These are phyloP conservation scores for Glycine tomentella DNA, from an alignment of 306 rosid species.

Conservation along the genomic window DNA sequence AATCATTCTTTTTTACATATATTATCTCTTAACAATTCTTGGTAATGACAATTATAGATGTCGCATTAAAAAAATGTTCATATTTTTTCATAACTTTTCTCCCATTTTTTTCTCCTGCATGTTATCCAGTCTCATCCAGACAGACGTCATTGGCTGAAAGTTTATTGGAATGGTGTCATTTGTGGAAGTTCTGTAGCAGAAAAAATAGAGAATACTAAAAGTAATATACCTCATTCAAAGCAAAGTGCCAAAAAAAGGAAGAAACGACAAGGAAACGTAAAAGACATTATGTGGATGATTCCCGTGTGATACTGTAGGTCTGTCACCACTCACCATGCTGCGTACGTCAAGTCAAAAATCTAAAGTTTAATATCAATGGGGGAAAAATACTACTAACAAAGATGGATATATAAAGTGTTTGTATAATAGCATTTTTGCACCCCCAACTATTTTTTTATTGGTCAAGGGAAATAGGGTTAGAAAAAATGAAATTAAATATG, in stretches of 20 bases:
- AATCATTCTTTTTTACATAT: not conserved
- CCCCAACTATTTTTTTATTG: not conserved
- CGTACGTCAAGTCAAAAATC: slow-evolving; percentile 4
- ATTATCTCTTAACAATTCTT: not conserved
- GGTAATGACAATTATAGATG: not conserved
- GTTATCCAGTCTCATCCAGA: not conserved
- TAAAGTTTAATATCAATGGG: not conserved
- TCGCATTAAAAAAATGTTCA: not conserved
- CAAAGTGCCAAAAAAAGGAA: not conserved
- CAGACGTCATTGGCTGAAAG: not conserved
- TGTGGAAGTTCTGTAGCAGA: slow-evolving; percentile 14
- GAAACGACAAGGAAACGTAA: slow-evolving; percentile 12
- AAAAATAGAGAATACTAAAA: not conserved
- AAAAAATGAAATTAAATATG: slow-evolving; percentile 4
- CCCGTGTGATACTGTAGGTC: slow-evolving; percentile 22
- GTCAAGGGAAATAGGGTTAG: not conserved
- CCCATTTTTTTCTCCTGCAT: not conserved
- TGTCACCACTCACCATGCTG: slow-evolving; percentile 35
- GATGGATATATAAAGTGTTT: not conserved
- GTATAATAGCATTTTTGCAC: not conserved
- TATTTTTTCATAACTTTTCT: not conserved
- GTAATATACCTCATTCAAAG: not conserved
- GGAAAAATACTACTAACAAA: not conserved
- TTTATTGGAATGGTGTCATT: not conserved
- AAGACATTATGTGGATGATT: slow-evolving; percentile 31